Base-by-base conservation (phyloP, 2,329 filamentous ascomycete genomes). In the Penicillium sp. region DNA sequence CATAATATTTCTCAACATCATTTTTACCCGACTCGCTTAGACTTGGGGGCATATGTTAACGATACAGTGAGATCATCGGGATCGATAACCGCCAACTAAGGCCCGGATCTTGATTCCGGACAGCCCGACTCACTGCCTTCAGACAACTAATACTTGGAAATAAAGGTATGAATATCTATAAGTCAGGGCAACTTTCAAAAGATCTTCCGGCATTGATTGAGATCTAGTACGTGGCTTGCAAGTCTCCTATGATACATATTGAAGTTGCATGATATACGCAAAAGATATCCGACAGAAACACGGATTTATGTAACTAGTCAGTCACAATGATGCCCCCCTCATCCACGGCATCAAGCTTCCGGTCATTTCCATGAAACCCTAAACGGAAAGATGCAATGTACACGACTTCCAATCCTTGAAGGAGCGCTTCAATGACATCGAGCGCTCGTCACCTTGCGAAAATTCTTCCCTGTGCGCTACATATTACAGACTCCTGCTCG, bases 351-450 rank as follows among this genome's bases (percentile, higher is more conserved):
- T 22, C 22, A 13, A 18, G 18, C 8, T 8, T 18, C 51, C 37
- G 40, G 47, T 32, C 13, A 55, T 41, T 58, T 54, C 55, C 52
- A 51, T 18, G 31, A 29, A n/a, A 24, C 36, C 18, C 10, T 14
- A 45, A 52, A 44, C 40, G 27, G 14, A 29, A 47, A 40, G 38
- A 16, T 39, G 14, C 40, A 34, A 39, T 42, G 24, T 28, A 42
- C n/a, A 28, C 36, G 23, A 45, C 39, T 44, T 41, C 36, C 34
- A 39, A 48, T 2, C 40, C 44, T 48, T 23, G 41, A 40, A 37
- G 6, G n/a, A 34, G 34, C 10, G 29, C 28, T 20, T 46, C 46
- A 40, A 59, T 58, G 55, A 54, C 55, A 59, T 59, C 48, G 47
- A 51, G 46, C 27, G 28, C 36, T 49, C 50, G 56, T 59, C 45